A percentile compares a stretch with the other conserved stretches of the same genome.
phyloP scores from a whole-genome alignment of 306 rosid genomes.

The Ziziphus jujuba region DNA sequence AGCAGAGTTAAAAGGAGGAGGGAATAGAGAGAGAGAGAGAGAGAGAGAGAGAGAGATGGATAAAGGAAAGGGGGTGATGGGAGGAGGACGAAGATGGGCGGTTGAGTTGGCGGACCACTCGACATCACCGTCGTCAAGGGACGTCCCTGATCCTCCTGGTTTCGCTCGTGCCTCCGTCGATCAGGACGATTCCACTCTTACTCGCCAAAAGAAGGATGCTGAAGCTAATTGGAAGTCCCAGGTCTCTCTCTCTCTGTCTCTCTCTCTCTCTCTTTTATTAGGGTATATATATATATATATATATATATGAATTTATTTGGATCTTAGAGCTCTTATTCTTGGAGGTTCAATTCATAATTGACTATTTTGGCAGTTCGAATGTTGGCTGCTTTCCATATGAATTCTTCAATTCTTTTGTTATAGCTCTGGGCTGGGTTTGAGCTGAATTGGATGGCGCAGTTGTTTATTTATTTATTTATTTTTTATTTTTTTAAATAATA shows the following conservation, averaged over 20 bases:
- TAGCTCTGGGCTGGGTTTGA: neutral
- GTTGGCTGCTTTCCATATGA: too few relatives aligned
- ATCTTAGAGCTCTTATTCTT: too few relatives aligned
- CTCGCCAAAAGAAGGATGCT: constrained; percentile 93
- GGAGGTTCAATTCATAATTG: too few relatives aligned
- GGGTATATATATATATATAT: neutral
- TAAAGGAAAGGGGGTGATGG: constrained; percentile 81
- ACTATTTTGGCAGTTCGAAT: too few relatives aligned
- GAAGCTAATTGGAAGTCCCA: constrained; percentile 94
- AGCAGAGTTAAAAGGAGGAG: too few relatives aligned
- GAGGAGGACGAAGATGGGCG: constrained; percentile 84
- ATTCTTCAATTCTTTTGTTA: too few relatives aligned
- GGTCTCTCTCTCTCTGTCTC: constrained; percentile 27
- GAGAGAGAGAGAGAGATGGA: constrained; percentile 45
- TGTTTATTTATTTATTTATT: neutral
- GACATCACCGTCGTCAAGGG: constrained; percentile 57
- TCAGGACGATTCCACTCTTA: constrained; percentile 92
- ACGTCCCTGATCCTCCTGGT: constrained; percentile 86
- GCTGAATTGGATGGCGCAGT: neutral
- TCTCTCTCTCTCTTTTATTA: neutral
- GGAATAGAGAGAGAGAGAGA: too few relatives aligned
- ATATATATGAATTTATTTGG: neutral
- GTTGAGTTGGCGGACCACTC: constrained; percentile 82
- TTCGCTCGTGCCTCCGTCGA: constrained; percentile 86
- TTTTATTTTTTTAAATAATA: neutral